Conservation (phyloP, 192 early-diverging fungal genomes). For the Entrophospora sp. region DNA sequence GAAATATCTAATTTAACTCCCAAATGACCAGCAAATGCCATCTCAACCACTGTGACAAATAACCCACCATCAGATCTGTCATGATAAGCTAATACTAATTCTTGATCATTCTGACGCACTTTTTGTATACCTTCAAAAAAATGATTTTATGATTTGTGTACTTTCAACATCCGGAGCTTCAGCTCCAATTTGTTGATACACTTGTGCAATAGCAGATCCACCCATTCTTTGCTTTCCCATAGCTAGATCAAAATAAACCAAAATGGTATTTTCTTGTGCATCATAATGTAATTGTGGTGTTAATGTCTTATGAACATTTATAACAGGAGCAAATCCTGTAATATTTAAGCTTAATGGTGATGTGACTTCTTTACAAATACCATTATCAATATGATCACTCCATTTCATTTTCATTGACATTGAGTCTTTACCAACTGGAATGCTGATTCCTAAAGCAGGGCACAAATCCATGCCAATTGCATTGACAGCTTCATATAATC, state of each 20-base stretch:
- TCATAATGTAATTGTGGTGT: conserved; percentile 73
- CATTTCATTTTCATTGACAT: conserved; percentile 99
- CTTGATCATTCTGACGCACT: conserved; percentile 29
- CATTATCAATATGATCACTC: conserved; percentile 40
- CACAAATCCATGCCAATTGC: conserved; percentile 92
- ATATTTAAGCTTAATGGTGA: conserved; percentile 89
- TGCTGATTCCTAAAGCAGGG: conserved; percentile 82
- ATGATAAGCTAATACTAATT: conserved; percentile 85
- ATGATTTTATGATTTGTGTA: conserved; percentile 53
- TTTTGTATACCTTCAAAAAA: conserved; percentile 72
- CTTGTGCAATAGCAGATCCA: conserved; percentile 91
- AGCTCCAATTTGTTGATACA: conserved; percentile 74
- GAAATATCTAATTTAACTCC: conserved; percentile 69
- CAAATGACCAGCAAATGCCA: conserved; percentile 92
- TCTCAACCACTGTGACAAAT: conserved; percentile 85
- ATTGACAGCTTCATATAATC: conserved; percentile 86
- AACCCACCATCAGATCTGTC: conserved; percentile 98
- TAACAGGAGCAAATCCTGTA: conserved; percentile 88
- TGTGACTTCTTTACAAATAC: conserved; percentile 51
- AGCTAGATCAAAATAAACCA: conserved; percentile 85
- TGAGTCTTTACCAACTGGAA: conserved; percentile 99
- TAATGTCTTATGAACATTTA: conserved; percentile 72
- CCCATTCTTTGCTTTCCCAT: conserved; percentile 79
- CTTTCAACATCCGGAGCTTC: conserved; percentile 85
- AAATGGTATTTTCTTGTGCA: conserved; percentile 38